Evolutionary conservation across 805 yeast species (phyloP), one percentile per base, ranked within the genome.

Genomic region (Suhomyces faveliae): DNA sequence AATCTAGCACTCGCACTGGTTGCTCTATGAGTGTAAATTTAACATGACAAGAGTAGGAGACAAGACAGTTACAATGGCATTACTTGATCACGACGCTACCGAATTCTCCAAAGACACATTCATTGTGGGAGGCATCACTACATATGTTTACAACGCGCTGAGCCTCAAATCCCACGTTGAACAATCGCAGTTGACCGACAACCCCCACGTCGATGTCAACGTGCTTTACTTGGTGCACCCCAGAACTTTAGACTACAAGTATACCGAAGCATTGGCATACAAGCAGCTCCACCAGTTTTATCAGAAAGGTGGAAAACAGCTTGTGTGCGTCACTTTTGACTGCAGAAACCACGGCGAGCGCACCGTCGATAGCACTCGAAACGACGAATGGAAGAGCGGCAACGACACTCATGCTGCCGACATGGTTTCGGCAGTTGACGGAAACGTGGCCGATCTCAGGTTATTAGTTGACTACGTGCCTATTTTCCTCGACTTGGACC

Each of bases 281-380:
- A 59, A 56, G n/a, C 55, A 72, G 7, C 56, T 73, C 17, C 50
- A 64, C 8, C 61, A 64, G 43, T 62, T 59, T 51, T 50, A 61
- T 38, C 45, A 52, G 23, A 57, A 57, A n/a, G 53, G 53, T 13
- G 45, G 46, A 9, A 43, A 48, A 15, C 57, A 62, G 2, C 53
- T 77, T 46, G 67, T 81, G 29, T 75, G 76, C 40, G 78, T 78
- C 9, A 67, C 79, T 0, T 78, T 77, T 51, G 87, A 82, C 55
- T 57, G 66, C 50, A 69, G 83, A 27, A 81, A 82, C 59, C 87
- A 82, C 55, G 86, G 87, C 3, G 64, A 63, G 19, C 64, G 87
- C 29, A 44, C 55, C 8, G 60, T 77, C 4, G 68, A 71, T 39
- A 56, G 50, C 3, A 24, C 25, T 12, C 59, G 62, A 30, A 81